Conservation (phyloP, 345 rosid genomes). For the Carallia brachiata region DNA sequence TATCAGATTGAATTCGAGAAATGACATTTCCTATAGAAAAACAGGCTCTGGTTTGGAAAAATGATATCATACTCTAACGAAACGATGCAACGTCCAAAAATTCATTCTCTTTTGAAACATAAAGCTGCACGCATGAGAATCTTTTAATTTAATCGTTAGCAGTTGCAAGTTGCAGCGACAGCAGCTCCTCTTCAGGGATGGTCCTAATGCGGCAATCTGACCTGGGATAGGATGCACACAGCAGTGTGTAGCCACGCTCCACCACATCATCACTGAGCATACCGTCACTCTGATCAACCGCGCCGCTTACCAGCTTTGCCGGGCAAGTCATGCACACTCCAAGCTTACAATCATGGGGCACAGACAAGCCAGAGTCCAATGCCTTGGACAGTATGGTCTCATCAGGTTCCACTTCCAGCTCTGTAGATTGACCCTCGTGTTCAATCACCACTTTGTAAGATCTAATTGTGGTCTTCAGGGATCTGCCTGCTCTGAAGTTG, state of each 20-base stretch:
- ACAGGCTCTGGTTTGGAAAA: no score
- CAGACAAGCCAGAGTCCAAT: constrained; percentile 62
- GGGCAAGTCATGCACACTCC: constrained; percentile 99
- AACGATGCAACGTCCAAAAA: constrained; percentile 1
- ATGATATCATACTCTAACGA: not conserved
- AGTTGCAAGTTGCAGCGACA: constrained; percentile 79
- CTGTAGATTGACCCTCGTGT: constrained; percentile 64
- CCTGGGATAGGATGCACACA: constrained; percentile 75
- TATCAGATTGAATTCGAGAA: no score
- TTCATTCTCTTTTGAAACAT: not conserved
- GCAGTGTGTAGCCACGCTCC: constrained; percentile 76
- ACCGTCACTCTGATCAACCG: constrained; percentile 91
- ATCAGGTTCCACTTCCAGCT: constrained; percentile 78
- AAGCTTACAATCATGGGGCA: constrained; percentile 90
- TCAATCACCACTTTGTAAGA: constrained; percentile 77
- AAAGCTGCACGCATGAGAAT: not conserved
- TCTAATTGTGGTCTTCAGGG: constrained; percentile 26
- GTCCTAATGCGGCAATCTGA: constrained; percentile 81
- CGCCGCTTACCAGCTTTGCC: constrained; percentile 64
- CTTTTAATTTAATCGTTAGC: constrained; percentile 57
- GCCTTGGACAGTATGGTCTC: constrained; percentile 86
- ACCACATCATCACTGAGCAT: constrained; percentile 98
- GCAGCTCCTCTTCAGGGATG: constrained; percentile 89
- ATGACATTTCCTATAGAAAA: no score
- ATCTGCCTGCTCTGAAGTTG: constrained; percentile 11